Conservation (phyloP, 148 eudicot genomes). For the Rhododendron molle region DNA sequence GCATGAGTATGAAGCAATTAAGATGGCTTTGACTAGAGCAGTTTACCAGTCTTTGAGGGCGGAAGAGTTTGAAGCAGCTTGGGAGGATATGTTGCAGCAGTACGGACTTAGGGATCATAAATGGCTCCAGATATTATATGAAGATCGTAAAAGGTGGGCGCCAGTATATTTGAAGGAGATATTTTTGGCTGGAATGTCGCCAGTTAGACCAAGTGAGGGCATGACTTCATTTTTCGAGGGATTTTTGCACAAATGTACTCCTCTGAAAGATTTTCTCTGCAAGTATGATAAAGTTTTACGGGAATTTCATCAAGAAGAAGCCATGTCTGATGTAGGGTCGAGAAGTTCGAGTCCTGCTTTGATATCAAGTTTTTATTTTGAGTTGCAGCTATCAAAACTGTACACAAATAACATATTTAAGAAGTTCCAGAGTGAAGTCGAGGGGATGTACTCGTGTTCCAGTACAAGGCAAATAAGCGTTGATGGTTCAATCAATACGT, state of each 20-base stretch:
- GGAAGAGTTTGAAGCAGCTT: slow-evolving; percentile 36
- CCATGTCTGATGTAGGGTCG: slow-evolving; percentile 24
- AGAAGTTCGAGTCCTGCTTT: slow-evolving; percentile 5
- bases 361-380: slow-evolving; percentile 23
- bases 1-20: slow-evolving; percentile 21
- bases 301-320: slow-evolving; percentile 19
- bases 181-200: slow-evolving; percentile 27
- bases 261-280: slow-evolving; percentile 20
- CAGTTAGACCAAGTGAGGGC: slow-evolving; percentile 12
- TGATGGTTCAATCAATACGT: slow-evolving; percentile 27
- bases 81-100: slow-evolving; percentile 26
- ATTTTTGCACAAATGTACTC: slow-evolving; percentile 15
- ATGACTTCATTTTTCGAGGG: slow-evolving; percentile 21
- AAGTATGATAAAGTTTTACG: slow-evolving; percentile 17
- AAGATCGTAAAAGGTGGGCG: slow-evolving; percentile 32
- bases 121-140: slow-evolving; percentile 25
- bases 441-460: slow-evolving; percentile 26
- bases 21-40: slow-evolving; percentile 17
- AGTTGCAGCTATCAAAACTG: slow-evolving; percentile 34
- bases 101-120: slow-evolving; percentile 21
- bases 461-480: slow-evolving; percentile 18
- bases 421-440: slow-evolving; percentile 28
- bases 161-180: slow-evolving; percentile 32
- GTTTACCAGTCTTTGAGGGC: slow-evolving; percentile 20
- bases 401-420: slow-evolving; percentile 25